Evolutionary conservation across 768 basidiomycete genomes (phyloP), one percentile per base, ranked within the genome.

Genomic region (Boletus bicolor): DNA sequence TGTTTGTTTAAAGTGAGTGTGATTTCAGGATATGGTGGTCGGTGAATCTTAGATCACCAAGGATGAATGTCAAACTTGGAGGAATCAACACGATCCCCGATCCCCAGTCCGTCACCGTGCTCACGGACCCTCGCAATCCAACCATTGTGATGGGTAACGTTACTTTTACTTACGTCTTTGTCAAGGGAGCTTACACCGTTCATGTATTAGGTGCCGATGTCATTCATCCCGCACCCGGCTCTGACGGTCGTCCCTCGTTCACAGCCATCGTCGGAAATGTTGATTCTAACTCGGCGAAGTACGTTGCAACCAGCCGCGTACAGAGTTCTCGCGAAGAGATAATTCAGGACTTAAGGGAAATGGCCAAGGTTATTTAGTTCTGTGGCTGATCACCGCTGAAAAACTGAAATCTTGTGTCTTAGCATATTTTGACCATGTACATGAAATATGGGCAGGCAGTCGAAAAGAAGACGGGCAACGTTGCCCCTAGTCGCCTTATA

Each of bases 21-120:
- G 26, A 36, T 24, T 30, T 28, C n/a, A 11, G n/a, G n/a, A 34
- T 52, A 7, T 5, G 30, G 14, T 21, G 15, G 26, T 14, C 53
- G 38, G 9, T 26, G 30, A 28, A 48, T 38, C 48, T 55, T 55
- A 53, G 50, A 37, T 17, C 4, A 26, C 24, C 21, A 56, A 92
- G 89, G 68, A 78, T 92, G 61, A 92, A 92, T 57, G 90, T 90
- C 19, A 92, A 93, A 68, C 76, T 92, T 0, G 91, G 90, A 14
- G 91, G 91, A 1, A 87, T 91, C 66, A 93, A 93, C 66, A 81
- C 83, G 2, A 77, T 93, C 32, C 90, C 89, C 0, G 86, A 89
- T 49, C 79, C 86, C 0, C 74, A 78, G 12, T 85, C 85, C 0
- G 85, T 88, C 2, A 75, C 80, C 0, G 78, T 82, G 8, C 73